These are phyloP conservation scores for Wickerhamiella spandovensis DNA, from an alignment of 805 yeast species.

Conservation along the genomic window DNA sequence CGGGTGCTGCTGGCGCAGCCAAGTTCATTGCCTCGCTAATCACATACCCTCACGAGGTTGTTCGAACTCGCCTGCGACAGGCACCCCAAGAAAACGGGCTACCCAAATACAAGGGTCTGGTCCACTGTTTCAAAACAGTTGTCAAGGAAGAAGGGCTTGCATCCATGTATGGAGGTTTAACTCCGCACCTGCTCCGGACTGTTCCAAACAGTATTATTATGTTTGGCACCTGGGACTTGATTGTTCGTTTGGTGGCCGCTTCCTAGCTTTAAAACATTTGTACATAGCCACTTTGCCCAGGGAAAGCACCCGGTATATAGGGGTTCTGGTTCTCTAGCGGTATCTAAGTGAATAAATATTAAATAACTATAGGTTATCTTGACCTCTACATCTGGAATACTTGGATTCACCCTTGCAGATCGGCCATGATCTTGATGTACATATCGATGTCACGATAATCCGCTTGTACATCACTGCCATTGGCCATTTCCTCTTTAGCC, in stretches of 20 bases:
- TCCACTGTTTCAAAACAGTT: conserved; percentile 77
- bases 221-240: conserved; percentile 98
- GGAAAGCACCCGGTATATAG: too few species aligned
- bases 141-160: conserved; percentile 83
- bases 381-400: too few species aligned
- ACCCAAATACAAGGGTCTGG: conserved; percentile 77
- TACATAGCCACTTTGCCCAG: too few species aligned
- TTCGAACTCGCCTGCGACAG: conserved; percentile 88
- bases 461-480: too few species aligned
- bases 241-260: conserved; percentile 36
- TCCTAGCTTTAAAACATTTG: background rate
- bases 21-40: conserved; percentile 83
- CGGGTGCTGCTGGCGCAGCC: conserved; percentile 96
- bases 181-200: conserved; percentile 92
- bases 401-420: too few species aligned
- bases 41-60: conserved; percentile 96
- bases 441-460: background rate
- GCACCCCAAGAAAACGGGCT: conserved; percentile 73
- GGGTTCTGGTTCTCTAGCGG: too few species aligned
- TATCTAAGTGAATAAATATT: background rate
- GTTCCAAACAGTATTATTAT: conserved; percentile 96
- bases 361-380: background rate
- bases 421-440: background rate
- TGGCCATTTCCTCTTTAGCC: background rate
- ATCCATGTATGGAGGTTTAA: conserved; percentile 93